Base-by-base conservation (phyloP, 257 asterid species). In the Prunella vulgaris region DNA sequence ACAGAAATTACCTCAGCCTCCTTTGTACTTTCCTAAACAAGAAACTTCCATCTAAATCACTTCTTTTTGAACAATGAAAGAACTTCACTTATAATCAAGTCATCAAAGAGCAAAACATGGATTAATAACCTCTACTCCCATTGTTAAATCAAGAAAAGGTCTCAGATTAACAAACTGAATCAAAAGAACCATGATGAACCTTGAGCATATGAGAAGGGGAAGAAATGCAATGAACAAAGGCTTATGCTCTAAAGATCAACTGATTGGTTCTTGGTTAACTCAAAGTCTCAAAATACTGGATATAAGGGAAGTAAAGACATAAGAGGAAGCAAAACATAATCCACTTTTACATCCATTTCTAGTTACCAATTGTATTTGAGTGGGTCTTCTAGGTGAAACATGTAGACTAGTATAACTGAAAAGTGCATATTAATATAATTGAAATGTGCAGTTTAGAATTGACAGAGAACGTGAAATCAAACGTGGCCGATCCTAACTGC, bases 1-100 rank as follows among this genome's bases (percentile, higher is more conserved):
- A 84, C 85, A n/a, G 93, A 80, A 59, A 93, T 77, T 35, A 93
- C 94, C 84, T 87, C 88, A 20, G 91, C 96, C 66, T 79, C 90
- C 78, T 85, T 88, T 14, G 99, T 90, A 67, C 99, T 90, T 76
- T 93, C 99, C 96, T 92, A 59, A 22, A 75, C 20, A 76, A 48
- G 54, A 7, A 60, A 46, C 15, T 52, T 64, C 21, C 62, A 46
- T 44, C 25, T 60, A 35, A 33, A 44, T 42, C 2, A 66, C 37
- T 52, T 54, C 24, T 54, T 18, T 30, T 21, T 35, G 4, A 42
- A 21, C 64, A 30, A 14, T n/a, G 20, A 32, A 28, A 69, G 14
- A 63, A 33, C 48, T 18, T 20, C 6, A 51, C 24, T 24, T 25
- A 25, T 33, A 52, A 65, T 12, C 56, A 67, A 7, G 33, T 3